A percentile compares a stretch with the other conserved stretches of the same genome.
Evolutionary conservation across 1,139 yeast species (phyloP).

Genomic region (Taphrina confusa): DNA sequence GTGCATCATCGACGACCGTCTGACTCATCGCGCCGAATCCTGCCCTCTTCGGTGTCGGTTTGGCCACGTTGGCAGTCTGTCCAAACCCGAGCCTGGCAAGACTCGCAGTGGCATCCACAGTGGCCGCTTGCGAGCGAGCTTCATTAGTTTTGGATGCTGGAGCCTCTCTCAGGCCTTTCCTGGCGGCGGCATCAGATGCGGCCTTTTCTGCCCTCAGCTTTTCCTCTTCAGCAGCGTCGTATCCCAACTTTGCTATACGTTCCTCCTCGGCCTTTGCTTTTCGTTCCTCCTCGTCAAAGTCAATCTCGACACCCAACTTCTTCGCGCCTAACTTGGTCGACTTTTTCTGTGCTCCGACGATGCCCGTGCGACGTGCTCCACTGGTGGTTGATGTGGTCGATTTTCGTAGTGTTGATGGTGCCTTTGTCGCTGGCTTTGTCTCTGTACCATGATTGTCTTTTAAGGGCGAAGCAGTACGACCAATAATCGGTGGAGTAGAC

Average conservation of each 20-base stretch:
- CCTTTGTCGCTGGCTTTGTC: constrained; percentile 41
- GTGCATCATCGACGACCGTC: constrained; percentile 41
- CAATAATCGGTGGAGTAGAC: constrained; percentile 45
- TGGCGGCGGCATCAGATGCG: constrained; percentile 16
- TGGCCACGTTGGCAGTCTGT: constrained; percentile 53
- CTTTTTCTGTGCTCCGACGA: constrained; percentile 44
- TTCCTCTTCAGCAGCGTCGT: constrained; percentile 53
- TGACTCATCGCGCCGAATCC: constrained; percentile 48
- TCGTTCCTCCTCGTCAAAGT: constrained; percentile 87
- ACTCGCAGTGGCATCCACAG: constrained; percentile 63
- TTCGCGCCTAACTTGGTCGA: constrained; percentile 47
- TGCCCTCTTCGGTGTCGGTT: constrained; percentile 40
- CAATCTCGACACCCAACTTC: constrained; percentile 58
- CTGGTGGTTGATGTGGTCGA: constrained; percentile 42
- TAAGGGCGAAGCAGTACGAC: constrained; percentile 43
- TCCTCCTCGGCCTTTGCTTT: constrained; percentile 83
- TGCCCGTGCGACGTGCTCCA: constrained; percentile 42
- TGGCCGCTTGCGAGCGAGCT: constrained; percentile 21
- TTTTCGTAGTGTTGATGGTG: constrained; percentile 43
- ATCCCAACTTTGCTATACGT: constrained; percentile 70
- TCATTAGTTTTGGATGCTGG: constrained; percentile 1
- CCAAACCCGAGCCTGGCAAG: constrained; percentile 84
- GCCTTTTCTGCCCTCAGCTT: constrained; percentile 46
- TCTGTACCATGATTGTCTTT: constrained; percentile 41
- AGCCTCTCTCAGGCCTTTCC: constrained; percentile 18